Evolutionary conservation across 129 eudicot genomes (phyloP), one percentile per base, ranked within the genome.

Genomic region (Flaveria bidentis): DNA sequence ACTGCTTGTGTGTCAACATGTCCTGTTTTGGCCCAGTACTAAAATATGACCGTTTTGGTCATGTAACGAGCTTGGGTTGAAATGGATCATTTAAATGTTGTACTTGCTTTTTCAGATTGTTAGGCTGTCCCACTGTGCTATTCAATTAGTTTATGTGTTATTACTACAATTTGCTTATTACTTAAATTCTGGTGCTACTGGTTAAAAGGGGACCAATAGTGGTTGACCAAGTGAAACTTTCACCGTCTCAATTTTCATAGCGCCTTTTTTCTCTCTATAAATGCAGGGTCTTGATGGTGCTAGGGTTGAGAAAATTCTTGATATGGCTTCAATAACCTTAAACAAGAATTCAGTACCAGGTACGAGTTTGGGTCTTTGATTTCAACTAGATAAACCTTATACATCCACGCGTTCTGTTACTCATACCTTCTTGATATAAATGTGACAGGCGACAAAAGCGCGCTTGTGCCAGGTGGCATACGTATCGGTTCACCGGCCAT

Each of bases 291-390:
- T 88, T 71, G 96, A 93, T 75, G 98, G 98, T 69, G 98, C 98
- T 72, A 83, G 96, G 81, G 98, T 85, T 79, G 97, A 93, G 84
- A 93, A 93, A 84, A 82, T 93, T 65, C 97, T 93, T 45, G 98
- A 93, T 73, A 83, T 93, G 88, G 96, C 97, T 52, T 93, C 98
- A 10, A 93, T 93, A 76, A 93, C 97, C 55, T 87, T 93, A 60
- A 93, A 93, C 76, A 93, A 93, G 81, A 93, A 93, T 76, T 93
- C 98, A 2, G 97, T 93, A 45, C 96, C 97, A 30, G 97, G 98
- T 93, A 69, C 77, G 16, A 45, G 1, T 53, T 73, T n/a, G 18
- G 49, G 60, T 17, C 23, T 62, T 52, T n/a, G 17, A 52, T 36
- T 23, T 46, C 9, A 60, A 10, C 12, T 45, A 45, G 50, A 45